A percentile compares a stretch with the other conserved stretches of the same genome.
Evolutionary conservation across 2,329 filamentous ascomycete genomes (phyloP).

Genomic region (Tolypocladium endophyticum): DNA sequence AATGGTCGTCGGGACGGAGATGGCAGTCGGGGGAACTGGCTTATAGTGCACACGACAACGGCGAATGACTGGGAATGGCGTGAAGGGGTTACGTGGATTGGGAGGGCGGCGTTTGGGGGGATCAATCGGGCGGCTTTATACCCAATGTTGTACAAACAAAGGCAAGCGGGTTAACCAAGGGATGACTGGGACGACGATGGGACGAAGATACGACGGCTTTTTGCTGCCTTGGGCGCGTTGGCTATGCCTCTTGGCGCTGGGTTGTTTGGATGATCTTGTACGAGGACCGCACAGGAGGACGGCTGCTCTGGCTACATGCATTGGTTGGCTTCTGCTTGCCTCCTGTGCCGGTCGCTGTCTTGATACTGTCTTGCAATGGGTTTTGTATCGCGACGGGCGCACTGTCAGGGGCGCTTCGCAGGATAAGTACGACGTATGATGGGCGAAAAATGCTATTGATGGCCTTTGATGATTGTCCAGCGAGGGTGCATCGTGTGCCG

Average conservation of each 20-base stretch:
- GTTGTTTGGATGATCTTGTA: not conserved
- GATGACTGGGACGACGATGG: conserved; percentile 18
- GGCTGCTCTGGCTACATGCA: not conserved
- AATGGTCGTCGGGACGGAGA: conserved; percentile 20
- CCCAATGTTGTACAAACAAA: conserved; percentile 3
- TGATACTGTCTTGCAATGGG: not conserved
- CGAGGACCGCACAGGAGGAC: not conserved
- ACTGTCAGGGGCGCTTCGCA: not conserved
- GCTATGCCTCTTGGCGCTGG: not conserved
- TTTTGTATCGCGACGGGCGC: no score
- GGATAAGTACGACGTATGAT: not conserved
- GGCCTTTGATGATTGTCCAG: not conserved
- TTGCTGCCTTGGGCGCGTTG: not conserved
- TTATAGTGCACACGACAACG: not conserved
- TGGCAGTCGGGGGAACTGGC: conserved; percentile 9
- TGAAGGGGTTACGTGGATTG: not conserved
- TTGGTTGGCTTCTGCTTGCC: not conserved
- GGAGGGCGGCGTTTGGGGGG: conserved; percentile 5
- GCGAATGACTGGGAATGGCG: not conserved
- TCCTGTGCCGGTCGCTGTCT: not conserved
- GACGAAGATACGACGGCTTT: conserved; percentile 20
- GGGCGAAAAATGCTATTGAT: not conserved
- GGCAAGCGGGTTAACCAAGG: conserved; percentile 9
- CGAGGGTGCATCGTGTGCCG: not conserved
- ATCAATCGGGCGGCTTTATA: conserved; percentile 3